A percentile compares a stretch with the other conserved stretches of the same genome.
Evolutionary conservation across 208 protist species (phyloP).

Genomic region (Acanthamoeba lenticulata): DNA sequence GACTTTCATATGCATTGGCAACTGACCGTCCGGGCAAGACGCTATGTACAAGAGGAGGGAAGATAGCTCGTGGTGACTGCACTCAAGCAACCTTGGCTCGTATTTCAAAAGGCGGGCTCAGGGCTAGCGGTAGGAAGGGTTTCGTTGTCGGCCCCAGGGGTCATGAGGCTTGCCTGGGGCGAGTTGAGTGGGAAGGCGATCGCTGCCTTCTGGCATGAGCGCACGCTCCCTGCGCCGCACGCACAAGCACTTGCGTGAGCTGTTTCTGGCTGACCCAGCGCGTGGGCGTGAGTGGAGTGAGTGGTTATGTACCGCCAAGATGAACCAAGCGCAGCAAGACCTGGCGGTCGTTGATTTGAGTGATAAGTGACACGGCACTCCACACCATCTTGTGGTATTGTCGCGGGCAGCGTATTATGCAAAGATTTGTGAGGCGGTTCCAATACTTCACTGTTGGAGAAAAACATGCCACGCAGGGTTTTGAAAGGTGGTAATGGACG

Average conservation of each 20-base stretch:
- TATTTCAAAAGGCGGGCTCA: too few relatives aligned
- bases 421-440: constrained; percentile 25
- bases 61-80: too few relatives aligned
- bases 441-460: not conserved
- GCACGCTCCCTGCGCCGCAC: not conserved
- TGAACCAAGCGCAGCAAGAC: constrained; percentile 1
- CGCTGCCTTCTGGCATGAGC: constrained; percentile 54
- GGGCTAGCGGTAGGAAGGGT: too few relatives aligned
- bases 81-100: too few relatives aligned
- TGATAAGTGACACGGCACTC: not conserved
- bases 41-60: not conserved
- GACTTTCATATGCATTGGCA: too few relatives aligned
- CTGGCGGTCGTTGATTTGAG: not conserved
- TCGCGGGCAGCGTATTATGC: constrained; percentile 3
- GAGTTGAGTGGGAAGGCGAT: constrained; percentile 25
- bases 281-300: not conserved
- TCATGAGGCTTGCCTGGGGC: too few relatives aligned
- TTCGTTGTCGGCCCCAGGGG: too few relatives aligned
- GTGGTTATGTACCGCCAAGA: not conserved
- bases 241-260: not conserved
- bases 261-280: not conserved
- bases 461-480: not conserved
- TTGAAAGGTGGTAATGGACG: not conserved
- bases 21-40: too few relatives aligned
- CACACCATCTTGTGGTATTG: constrained; percentile 58